These are phyloP conservation scores for Vitis vinifera DNA, from an alignment of 164 flowering plant genomes.

Conservation along the genomic window DNA sequence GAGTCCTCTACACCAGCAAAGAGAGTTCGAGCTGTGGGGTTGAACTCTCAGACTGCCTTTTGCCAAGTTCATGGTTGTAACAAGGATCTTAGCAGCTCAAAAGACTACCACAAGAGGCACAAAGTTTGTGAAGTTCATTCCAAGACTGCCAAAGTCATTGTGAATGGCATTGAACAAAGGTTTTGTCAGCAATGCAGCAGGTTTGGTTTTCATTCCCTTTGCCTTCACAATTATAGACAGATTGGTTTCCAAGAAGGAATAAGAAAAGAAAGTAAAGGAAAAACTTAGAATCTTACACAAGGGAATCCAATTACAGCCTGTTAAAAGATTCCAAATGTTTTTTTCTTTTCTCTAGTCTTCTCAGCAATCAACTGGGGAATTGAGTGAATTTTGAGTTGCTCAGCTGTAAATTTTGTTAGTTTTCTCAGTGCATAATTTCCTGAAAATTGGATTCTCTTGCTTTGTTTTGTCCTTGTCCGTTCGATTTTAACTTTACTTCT, in stretches of 20 bases:
- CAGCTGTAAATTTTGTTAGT: too few relatives aligned
- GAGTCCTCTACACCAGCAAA: constrained; percentile 43
- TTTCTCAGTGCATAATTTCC: too few relatives aligned
- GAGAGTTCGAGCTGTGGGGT: constrained; percentile 30
- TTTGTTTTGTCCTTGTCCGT: too few relatives aligned
- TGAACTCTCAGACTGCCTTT: constrained; percentile 39
- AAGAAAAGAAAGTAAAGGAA: not conserved
- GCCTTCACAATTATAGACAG: not conserved
- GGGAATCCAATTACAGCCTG: not conserved
- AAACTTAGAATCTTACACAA: not conserved
- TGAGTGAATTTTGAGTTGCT: too few relatives aligned
- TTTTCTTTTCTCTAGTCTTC: too few relatives aligned
- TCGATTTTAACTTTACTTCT: too few relatives aligned
- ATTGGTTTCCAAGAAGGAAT: not conserved
- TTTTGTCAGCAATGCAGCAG: constrained; percentile 82
- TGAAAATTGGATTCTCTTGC: too few relatives aligned
- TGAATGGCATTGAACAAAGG: constrained; percentile 77
- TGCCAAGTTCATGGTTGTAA: constrained; percentile 87
- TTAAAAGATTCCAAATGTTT: not conserved
- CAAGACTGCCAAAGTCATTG: constrained; percentile 72
- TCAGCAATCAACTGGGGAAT: too few relatives aligned
- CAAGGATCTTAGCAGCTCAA: constrained; percentile 68
- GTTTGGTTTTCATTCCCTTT: constrained; percentile 27
- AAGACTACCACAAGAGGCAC: constrained; percentile 91
- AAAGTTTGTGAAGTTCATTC: constrained; percentile 87